Base-by-base conservation (phyloP, 75 land plant species). In the Adiantum capillusveneris region DNA sequence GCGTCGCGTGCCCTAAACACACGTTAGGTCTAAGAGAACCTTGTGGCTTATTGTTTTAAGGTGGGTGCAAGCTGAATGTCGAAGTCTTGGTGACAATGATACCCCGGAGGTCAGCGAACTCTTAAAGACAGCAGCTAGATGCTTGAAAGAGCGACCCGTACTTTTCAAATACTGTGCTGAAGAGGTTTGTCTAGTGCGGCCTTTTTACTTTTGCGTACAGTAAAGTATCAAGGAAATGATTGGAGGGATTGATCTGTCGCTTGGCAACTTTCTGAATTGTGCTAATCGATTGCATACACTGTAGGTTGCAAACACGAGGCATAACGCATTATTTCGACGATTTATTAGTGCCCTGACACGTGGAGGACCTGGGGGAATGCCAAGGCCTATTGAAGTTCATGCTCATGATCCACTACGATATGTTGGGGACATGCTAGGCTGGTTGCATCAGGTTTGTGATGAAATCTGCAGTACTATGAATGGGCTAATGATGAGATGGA, bases 341-440 rank as follows among this genome's bases (percentile, higher is more conserved):
- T 94, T 94, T 65, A 79, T 94, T 54, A 90, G 84, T 75, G 98
- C 98, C 56, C 84, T 94, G 31, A 94, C 98, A 27, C 85, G 98
- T 62, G 98, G 98, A 61, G 98, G 98, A n/a, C 98, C 98, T 60
- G 96, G 98, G 57, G 98, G 96, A 13, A 58, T 94, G 69, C 98
- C 98, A n/a, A 73, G 96, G 50, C 98, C 98, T 22, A 94, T 94
- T 55, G 98, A 94, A 86, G 98, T 94, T 57, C 98, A 94, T 78
- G 98, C 98, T 53, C 96, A 94, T 76, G 98, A 94, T 59, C 98
- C 96, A 37, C 73, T 94, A 25, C 81, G 98, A 16, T 94, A 94
- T 73, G 98, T 94, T 29, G 96, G 98, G 36, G 98, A 94, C 59
- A 94, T 94, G 98, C 71, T 94, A 25, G 98, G 79, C 12, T 94